Percentiles rank a stretch among this genome's conserved stretches.
phyloP scores from a whole-genome alignment of 1,284 basidiomycete species.

The Malassezia equina region DNA sequence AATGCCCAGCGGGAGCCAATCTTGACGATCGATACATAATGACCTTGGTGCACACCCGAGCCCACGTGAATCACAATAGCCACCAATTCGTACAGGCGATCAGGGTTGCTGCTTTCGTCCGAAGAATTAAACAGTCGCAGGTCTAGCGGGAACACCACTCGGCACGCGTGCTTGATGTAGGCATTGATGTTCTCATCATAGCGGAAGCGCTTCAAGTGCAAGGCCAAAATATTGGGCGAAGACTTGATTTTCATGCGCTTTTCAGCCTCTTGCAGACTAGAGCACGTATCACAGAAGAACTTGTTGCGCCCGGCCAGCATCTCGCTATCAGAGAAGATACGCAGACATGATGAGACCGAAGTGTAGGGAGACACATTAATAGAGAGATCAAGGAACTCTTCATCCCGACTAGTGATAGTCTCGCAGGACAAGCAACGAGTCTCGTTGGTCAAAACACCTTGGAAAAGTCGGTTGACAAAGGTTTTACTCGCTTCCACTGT shows the following conservation, averaged over 20 bases:
- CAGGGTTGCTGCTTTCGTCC: conserved; percentile 77
- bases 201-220: conserved; percentile 96
- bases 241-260: conserved; percentile 98
- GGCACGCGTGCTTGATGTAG: conserved; percentile 88
- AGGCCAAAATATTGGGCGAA: conserved; percentile 80
- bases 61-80: conserved; percentile 96
- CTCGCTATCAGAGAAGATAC: conserved; percentile 91
- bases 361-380: conserved; percentile 97
- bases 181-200: conserved; percentile 79
- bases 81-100: conserved; percentile 79
- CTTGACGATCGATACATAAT: conserved; percentile 90
- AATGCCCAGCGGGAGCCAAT: conserved; percentile 72
- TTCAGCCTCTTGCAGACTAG: conserved; percentile 92
- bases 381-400: conserved; percentile 88
- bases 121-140: conserved; percentile 92
- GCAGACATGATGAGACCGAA: conserved; percentile 83
- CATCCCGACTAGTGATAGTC: conserved; percentile 82
- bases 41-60: conserved; percentile 87
- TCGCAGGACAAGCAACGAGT: conserved; percentile 95
- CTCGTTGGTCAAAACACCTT: conserved; percentile 87
- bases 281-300: conserved; percentile 95
- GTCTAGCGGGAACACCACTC: conserved; percentile 89
- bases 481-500: conserved; percentile 54
- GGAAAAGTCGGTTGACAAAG: conserved; percentile 81
- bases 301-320: conserved; percentile 97